These are phyloP conservation scores for Thalia dealbata DNA, from an alignment of 176 grass and related monocot genomes.

Conservation along the genomic window DNA sequence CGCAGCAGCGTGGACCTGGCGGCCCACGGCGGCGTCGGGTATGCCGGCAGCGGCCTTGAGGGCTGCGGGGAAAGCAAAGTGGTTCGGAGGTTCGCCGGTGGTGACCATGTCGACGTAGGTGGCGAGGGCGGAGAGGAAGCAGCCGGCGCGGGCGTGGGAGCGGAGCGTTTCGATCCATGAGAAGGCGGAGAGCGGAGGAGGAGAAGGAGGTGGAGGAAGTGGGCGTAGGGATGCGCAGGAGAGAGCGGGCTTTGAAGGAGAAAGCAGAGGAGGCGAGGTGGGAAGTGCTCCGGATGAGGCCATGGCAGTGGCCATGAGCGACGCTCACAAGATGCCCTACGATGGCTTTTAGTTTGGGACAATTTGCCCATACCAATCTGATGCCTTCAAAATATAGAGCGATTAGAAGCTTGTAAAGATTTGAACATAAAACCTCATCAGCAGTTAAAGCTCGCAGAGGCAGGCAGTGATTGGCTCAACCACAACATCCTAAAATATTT, in stretches of 20 bases:
- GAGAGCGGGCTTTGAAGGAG: slow-evolving; percentile 3
- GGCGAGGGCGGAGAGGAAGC: slow-evolving; percentile 36
- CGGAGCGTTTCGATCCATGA: slow-evolving; percentile 37
- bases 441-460: too few relatives aligned
- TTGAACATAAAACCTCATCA: too few relatives aligned
- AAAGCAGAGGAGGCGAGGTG: slow-evolving; percentile 9
- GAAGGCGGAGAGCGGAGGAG: background rate
- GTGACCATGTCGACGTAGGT: slow-evolving; percentile 38
- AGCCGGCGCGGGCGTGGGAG: slow-evolving; percentile 27
- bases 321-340: background rate
- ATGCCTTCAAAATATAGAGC: too few relatives aligned
- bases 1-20: slow-evolving; percentile 39
- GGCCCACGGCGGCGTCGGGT: slow-evolving; percentile 17
- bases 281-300: background rate
- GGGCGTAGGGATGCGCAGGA: background rate
- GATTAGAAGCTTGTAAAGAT: too few relatives aligned
- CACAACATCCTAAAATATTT: too few relatives aligned
- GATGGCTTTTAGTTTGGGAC: too few relatives aligned
- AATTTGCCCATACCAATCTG: too few relatives aligned
- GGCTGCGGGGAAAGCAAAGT: slow-evolving; percentile 55
- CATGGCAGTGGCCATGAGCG: background rate
- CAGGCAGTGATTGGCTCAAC: too few relatives aligned
- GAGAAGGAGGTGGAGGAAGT: background rate
- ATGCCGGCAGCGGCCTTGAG: slow-evolving; percentile 48
- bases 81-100: slow-evolving; percentile 27